These are phyloP conservation scores for Diplodia seriata DNA, from an alignment of 2,329 filamentous ascomycete species.

Conservation along the genomic window DNA sequence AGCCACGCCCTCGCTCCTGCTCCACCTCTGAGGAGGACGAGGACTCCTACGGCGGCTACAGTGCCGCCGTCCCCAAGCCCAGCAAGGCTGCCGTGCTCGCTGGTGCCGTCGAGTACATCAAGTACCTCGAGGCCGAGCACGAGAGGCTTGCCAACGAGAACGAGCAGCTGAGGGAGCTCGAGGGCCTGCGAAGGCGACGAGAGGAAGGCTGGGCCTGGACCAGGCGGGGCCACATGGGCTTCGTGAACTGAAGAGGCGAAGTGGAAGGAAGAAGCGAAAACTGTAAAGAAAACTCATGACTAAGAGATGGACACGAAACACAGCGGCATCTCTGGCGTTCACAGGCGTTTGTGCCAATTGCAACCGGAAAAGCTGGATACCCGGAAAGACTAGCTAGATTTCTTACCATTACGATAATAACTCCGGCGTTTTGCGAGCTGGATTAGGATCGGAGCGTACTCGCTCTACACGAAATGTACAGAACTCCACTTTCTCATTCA, in stretches of 20 bases:
- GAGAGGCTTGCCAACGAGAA: conserved; percentile 39
- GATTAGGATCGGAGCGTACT: conserved; percentile 26
- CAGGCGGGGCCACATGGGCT: conserved; percentile 27
- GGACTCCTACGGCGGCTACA: conserved; percentile 28
- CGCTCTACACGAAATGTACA: conserved; percentile 26
- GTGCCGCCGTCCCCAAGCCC: conserved; percentile 30
- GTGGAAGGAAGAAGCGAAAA: neutral
- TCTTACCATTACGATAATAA: conserved; percentile 22
- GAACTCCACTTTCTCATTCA: conserved; percentile 16
- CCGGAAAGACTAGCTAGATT: conserved; percentile 29
- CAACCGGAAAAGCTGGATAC: conserved; percentile 29
- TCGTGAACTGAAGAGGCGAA: conserved; percentile 22
- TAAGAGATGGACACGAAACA: conserved; percentile 12
- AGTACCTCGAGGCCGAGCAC: conserved; percentile 33
- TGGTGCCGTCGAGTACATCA: conserved; percentile 35
- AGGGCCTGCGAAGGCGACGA: conserved; percentile 27
- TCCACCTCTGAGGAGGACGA: conserved; percentile 34
- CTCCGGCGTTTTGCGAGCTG: conserved; percentile 7
- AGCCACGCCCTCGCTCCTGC: conserved; percentile 39
- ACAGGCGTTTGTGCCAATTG: conserved; percentile 16
- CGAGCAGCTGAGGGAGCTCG: conserved; percentile 38
- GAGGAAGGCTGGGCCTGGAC: conserved; percentile 31
- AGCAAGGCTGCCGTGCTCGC: conserved; percentile 38
- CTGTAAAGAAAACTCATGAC: conserved; percentile 15
- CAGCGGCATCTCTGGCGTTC: conserved; percentile 20